Percentiles rank a stretch among this genome's conserved stretches.
phyloP scores from a whole-genome alignment of 1,284 basidiomycete genomes.

The Coniophora puteana region DNA sequence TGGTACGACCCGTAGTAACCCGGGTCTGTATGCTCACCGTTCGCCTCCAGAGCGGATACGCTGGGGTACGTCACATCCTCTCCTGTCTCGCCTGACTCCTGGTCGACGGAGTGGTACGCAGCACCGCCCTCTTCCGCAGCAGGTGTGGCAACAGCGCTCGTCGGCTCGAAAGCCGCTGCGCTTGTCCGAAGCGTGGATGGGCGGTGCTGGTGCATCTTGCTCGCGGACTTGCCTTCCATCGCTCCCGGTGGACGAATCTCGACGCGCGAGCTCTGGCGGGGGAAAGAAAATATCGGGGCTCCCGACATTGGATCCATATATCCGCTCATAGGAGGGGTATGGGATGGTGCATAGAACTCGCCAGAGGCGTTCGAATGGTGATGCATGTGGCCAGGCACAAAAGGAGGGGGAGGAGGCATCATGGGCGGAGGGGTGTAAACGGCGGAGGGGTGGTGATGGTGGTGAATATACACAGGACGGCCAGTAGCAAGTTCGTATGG shows the following conservation, averaged over 20 bases:
- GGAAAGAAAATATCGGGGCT: conserved; percentile 64
- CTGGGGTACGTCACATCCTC: too few species aligned
- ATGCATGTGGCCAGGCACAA: conserved; percentile 48
- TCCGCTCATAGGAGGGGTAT: conserved; percentile 54
- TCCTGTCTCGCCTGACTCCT: too few species aligned
- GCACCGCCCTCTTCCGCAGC: conserved; percentile 10
- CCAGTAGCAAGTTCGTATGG: conserved; percentile 77
- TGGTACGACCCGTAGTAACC: conserved; percentile 48
- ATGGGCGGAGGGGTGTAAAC: conserved; percentile 65
- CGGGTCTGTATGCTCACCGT: conserved; percentile 10
- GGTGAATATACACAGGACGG: conserved; percentile 68
- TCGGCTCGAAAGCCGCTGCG: conserved; percentile 45
- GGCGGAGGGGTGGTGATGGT: conserved; percentile 52
- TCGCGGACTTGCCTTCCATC: conserved; percentile 33
- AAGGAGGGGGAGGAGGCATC: conserved; percentile 36
- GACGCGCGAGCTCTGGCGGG: conserved; percentile 65
- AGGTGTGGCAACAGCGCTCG: conserved; percentile 26
- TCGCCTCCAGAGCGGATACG: conserved; percentile 17
- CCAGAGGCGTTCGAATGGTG: conserved; percentile 52
- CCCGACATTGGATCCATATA: conserved; percentile 62
- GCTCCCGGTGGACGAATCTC: conserved; percentile 66
- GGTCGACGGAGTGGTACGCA: conserved; percentile 8
- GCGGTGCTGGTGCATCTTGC: conserved; percentile 23
- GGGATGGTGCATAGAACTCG: conserved; percentile 54
- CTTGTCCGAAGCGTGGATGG: conserved; percentile 40